Conservation (phyloP, 1,139 yeast species). For the Geotrichum australiense region DNA sequence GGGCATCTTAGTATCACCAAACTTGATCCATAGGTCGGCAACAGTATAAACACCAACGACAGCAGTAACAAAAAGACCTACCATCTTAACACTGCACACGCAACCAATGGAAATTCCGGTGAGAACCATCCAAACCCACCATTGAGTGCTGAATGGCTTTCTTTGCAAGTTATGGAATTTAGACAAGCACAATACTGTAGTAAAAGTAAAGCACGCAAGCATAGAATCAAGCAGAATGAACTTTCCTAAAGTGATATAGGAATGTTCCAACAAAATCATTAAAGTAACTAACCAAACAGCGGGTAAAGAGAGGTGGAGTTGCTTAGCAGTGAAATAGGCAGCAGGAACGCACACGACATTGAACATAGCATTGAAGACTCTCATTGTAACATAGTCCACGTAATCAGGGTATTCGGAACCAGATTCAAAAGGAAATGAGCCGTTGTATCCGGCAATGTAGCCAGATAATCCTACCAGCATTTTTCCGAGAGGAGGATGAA, state of each 20-base stretch:
- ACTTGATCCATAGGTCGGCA: constrained; percentile 62
- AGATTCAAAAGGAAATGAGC: constrained; percentile 90
- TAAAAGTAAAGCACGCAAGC: constrained; percentile 84
- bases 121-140: constrained; percentile 88
- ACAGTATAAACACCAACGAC: constrained; percentile 82
- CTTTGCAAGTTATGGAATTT: constrained; percentile 71
- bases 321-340: constrained; percentile 87
- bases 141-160: constrained; percentile 59
- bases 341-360: constrained; percentile 87
- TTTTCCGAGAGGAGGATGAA: constrained; percentile 97
- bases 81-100: constrained; percentile 87
- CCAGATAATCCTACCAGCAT: constrained; percentile 96
- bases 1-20: constrained; percentile 44
- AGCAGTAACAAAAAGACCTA: constrained; percentile 79
- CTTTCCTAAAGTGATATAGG: constrained; percentile 83
- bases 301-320: constrained; percentile 70
- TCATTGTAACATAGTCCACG: constrained; percentile 83
- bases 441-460: constrained; percentile 88
- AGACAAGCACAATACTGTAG: constrained; percentile 70
- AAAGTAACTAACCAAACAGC: constrained; percentile 85
- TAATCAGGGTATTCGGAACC: constrained; percentile 82
- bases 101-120: constrained; percentile 86
- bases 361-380: constrained; percentile 87
- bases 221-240: constrained; percentile 94
- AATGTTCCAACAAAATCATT: constrained; percentile 79